These are phyloP conservation scores for Suhomyces ambrosiae DNA, from an alignment of 1,139 yeast species.

Conservation along the genomic window DNA sequence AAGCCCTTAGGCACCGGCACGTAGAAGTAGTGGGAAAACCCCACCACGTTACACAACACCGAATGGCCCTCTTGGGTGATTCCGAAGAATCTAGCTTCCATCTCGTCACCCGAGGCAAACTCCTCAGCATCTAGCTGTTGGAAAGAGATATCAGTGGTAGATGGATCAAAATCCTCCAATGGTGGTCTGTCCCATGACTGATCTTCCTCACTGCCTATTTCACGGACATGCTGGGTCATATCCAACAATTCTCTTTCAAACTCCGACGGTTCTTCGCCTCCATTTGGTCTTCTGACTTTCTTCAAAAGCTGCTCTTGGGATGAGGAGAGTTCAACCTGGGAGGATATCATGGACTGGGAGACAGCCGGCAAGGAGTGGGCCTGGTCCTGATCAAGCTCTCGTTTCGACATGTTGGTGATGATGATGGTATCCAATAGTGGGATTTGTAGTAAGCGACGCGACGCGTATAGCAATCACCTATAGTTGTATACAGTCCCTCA, in stretches of 20 bases:
- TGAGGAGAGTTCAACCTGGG: slow-evolving; percentile 19
- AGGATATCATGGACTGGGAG: slow-evolving; percentile 33
- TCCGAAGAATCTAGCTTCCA: slow-evolving; percentile 84
- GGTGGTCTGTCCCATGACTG: slow-evolving; percentile 68
- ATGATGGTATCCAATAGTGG: neutral
- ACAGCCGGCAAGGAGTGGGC: slow-evolving; percentile 51
- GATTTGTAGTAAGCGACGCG: neutral
- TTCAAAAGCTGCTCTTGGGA: slow-evolving; percentile 40
- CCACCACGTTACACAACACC: slow-evolving; percentile 84
- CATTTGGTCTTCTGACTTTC: slow-evolving; percentile 37
- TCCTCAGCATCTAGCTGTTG: slow-evolving; percentile 98
- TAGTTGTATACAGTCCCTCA: too few relatives aligned
- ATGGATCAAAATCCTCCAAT: slow-evolving; percentile 51
- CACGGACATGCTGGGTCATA: slow-evolving; percentile 50
- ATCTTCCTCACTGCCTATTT: slow-evolving; percentile 35
- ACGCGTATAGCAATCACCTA: too few relatives aligned
- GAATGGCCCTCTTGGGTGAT: slow-evolving; percentile 87
- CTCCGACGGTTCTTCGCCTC: slow-evolving; percentile 52
- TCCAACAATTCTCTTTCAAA: slow-evolving; percentile 66
- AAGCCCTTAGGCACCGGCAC: slow-evolving; percentile 90
- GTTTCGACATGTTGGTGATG: slow-evolving; percentile 10
- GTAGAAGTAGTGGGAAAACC: slow-evolving; percentile 86
- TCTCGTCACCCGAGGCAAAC: slow-evolving; percentile 55
- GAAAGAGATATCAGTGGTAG: slow-evolving; percentile 59
- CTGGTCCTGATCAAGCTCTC: slow-evolving; percentile 24